These are phyloP conservation scores for Apiosordaria backusii DNA, from an alignment of 495 filamentous ascomycete genomes.

Conservation along the genomic window DNA sequence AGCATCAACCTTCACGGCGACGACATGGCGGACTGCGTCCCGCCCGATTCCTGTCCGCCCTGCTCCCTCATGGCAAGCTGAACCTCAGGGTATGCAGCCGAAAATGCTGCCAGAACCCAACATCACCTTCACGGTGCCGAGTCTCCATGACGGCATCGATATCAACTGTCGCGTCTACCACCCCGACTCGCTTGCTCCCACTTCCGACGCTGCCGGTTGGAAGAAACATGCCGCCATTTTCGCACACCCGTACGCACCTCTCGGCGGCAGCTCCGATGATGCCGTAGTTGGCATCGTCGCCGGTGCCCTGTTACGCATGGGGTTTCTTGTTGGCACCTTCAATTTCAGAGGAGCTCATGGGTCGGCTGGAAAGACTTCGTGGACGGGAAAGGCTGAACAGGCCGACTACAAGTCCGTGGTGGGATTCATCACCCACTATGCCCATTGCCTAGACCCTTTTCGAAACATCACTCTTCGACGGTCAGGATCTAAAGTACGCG, in stretches of 20 bases:
- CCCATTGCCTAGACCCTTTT: constrained; percentile 46
- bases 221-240: constrained; percentile 65
- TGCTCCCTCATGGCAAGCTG: background rate
- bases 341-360: constrained; percentile 89
- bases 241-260: constrained; percentile 84
- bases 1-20: background rate
- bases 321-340: constrained; percentile 80
- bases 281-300: constrained; percentile 63
- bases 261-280: constrained; percentile 86
- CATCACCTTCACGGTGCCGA: constrained; percentile 76
- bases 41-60: background rate
- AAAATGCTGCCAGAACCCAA: constrained; percentile 51
- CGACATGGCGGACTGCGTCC: background rate
- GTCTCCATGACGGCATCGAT: constrained; percentile 67
- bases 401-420: constrained; percentile 77
- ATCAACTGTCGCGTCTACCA: constrained; percentile 83
- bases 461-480: background rate
- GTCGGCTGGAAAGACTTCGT: constrained; percentile 74
- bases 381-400: constrained; percentile 76
- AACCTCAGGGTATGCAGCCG: background rate
- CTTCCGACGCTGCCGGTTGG: constrained; percentile 35
- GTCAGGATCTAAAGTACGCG: background rate
- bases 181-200: constrained; percentile 43
- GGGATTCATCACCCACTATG: constrained; percentile 71
- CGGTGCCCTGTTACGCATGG: constrained; percentile 58